These are phyloP conservation scores for Metschnikowia corniflorae DNA, from an alignment of 805 yeast species.

Conservation along the genomic window DNA sequence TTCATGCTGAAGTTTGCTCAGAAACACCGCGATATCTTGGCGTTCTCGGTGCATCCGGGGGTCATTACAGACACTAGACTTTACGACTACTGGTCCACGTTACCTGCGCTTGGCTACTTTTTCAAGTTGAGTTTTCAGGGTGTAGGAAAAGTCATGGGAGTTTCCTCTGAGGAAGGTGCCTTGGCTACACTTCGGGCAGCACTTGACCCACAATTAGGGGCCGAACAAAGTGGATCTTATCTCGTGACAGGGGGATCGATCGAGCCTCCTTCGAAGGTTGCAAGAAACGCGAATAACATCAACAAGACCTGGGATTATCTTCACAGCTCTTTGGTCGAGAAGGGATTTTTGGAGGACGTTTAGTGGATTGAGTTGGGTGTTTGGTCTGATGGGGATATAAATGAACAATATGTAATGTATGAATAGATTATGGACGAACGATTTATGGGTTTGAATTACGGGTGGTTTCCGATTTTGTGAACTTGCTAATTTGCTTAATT, in stretches of 20 bases:
- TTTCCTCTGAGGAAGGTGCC: constrained; percentile 33
- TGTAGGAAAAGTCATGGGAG: constrained; percentile 22
- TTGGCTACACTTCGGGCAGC: constrained; percentile 33
- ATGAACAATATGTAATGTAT: too few species aligned
- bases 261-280: constrained; percentile 22
- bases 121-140: constrained; percentile 16
- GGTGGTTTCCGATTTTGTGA: too few species aligned
- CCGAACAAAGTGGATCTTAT: constrained; percentile 28
- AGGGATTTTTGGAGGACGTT: constrained; percentile 14
- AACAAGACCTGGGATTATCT: constrained; percentile 30
- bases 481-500: too few species aligned
- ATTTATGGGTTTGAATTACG: too few species aligned
- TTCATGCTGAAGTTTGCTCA: constrained; percentile 25
- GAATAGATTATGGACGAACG: too few species aligned
- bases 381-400: too few species aligned
- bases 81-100: constrained; percentile 26
- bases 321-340: constrained; percentile 19
- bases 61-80: constrained; percentile 32
- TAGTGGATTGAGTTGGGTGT: too few species aligned
- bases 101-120: constrained; percentile 24
- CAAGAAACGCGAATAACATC: constrained; percentile 21
- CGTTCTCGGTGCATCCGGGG: constrained; percentile 40
- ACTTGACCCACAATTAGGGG: constrained; percentile 24
- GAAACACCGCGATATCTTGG: constrained; percentile 29
- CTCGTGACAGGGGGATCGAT: constrained; percentile 31